Evolutionary conservation across 257 asterid genomes (phyloP).

Genomic region (Misopates orontium): DNA sequence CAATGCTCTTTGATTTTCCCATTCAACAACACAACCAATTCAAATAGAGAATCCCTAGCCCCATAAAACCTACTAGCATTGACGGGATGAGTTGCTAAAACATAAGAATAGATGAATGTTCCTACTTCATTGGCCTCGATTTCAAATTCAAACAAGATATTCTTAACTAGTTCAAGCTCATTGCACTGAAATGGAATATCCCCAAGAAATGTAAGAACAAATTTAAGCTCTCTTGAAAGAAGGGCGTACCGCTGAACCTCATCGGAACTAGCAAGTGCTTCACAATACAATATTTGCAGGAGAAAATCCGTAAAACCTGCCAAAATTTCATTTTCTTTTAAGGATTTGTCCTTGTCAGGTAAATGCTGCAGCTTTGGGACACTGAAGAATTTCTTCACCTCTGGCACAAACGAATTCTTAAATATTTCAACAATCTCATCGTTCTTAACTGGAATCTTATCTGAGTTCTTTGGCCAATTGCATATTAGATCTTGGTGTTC

Average conservation of each 20-base stretch:
- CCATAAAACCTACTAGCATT: background rate
- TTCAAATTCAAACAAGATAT: background rate
- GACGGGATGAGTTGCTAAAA: background rate
- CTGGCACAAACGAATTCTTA: background rate
- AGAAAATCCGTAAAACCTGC: background rate
- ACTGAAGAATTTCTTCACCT: background rate
- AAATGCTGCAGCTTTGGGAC: background rate
- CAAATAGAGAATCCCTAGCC: no score
- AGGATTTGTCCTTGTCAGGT: background rate
- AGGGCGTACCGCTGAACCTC: background rate
- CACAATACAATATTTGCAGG: constrained; percentile 8
- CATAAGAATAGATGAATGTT: background rate
- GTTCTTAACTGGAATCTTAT: no score
- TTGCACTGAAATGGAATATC: no score
- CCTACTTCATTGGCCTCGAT: background rate
- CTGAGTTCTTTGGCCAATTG: no score
- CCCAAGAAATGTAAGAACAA: no score
- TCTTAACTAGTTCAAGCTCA: background rate
- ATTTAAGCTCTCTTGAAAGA: background rate
- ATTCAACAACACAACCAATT: background rate
- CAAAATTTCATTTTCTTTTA: no score
- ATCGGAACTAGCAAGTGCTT: background rate
- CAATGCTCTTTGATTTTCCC: background rate
- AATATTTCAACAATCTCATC: background rate
- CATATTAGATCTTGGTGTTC: no score